phyloP scores from a whole-genome alignment of 2,329 filamentous ascomycete species.

The Scedosporium boydii region DNA sequence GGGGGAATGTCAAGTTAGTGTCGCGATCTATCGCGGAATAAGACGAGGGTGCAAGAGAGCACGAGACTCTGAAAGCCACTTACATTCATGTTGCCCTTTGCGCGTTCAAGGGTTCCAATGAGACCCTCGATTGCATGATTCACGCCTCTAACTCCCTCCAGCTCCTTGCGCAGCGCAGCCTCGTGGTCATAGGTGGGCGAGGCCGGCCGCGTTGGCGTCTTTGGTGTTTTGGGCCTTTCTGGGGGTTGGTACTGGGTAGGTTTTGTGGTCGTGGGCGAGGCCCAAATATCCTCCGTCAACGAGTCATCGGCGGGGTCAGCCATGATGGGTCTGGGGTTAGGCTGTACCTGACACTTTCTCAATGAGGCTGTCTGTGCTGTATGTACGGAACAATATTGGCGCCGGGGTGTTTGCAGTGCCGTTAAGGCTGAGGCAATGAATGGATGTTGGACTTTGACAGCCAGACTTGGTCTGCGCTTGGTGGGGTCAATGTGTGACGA shows the following conservation, averaged over 20 bases:
- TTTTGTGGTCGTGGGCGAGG: constrained; percentile 27
- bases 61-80: constrained; percentile 13
- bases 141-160: constrained; percentile 74
- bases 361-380: background rate
- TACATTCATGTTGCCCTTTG: constrained; percentile 71
- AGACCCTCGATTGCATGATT: constrained; percentile 81
- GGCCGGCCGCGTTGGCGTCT: constrained; percentile 34
- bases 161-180: constrained; percentile 63
- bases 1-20: background rate
- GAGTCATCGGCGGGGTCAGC: constrained; percentile 35
- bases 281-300: constrained; percentile 38
- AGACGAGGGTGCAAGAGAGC: no score
- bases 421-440: background rate
- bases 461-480: no score
- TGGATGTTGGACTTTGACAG: background rate
- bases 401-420: constrained; percentile 3
- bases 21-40: background rate
- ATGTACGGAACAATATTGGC: background rate
- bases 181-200: constrained; percentile 41
- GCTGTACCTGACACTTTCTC: background rate
- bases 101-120: constrained; percentile 59
- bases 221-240: constrained; percentile 34
- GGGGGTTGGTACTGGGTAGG: constrained; percentile 22
- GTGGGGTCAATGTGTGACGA: background rate
- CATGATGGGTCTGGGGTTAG: constrained; percentile 20